Conservation (phyloP, 140 eudicot genomes). For the Oenanthe javanica region DNA sequence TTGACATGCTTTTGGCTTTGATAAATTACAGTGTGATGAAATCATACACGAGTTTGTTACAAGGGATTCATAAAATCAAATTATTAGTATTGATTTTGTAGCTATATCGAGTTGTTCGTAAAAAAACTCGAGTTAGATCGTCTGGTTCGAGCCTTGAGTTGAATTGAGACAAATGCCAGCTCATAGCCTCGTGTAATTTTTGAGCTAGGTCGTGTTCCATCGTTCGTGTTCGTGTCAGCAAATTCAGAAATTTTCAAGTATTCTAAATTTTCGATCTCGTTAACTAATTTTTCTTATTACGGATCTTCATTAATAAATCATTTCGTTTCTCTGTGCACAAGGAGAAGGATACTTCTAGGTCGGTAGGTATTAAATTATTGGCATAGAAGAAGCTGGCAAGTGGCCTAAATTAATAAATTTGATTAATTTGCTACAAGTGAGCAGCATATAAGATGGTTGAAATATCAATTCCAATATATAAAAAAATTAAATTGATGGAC, state of each 20-base stretch:
- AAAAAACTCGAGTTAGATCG: neutral
- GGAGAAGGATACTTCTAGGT: neutral
- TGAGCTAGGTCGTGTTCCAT: too few species aligned
- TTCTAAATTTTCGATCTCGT: neutral
- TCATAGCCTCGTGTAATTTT: too few species aligned
- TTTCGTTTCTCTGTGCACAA: neutral
- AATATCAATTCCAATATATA: neutral
- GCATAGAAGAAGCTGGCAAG: neutral
- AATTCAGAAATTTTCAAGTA: too few species aligned
- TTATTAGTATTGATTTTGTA: neutral
- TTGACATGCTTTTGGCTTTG: conserved; percentile 3
- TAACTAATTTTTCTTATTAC: neutral
- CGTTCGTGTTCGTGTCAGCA: too few species aligned
- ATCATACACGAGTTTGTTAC: neutral
- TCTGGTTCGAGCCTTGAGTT: neutral
- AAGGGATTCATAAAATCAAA: neutral
- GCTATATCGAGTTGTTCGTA: neutral
- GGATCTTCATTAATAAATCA: too few species aligned
- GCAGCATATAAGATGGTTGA: neutral
- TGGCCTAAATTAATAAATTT: neutral
- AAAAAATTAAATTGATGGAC: neutral
- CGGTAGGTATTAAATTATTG: neutral
- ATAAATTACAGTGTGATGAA: neutral
- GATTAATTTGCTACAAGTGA: neutral
- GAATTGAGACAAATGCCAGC: neutral